Percentiles rank a stretch among this genome's conserved stretches.
Conservation (phyloP, 1,139 yeast genomes). For the Chernovozyma aurita region DNA sequence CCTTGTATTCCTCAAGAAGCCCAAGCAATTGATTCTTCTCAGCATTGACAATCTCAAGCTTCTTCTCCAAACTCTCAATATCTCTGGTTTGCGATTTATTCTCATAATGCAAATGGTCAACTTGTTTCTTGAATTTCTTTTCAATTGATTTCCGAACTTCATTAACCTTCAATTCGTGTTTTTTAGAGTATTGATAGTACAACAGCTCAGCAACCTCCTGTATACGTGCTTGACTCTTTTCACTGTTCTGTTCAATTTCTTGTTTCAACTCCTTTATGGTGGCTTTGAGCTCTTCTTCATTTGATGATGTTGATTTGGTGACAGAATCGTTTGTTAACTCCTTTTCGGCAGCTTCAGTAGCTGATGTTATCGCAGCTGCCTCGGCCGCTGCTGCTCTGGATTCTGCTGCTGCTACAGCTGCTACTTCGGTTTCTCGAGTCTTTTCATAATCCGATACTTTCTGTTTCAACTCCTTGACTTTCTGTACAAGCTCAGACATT, state of each 20-base stretch:
- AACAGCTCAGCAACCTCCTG: conserved; percentile 61
- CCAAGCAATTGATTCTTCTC: conserved; percentile 49
- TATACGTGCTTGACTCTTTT: conserved; percentile 46
- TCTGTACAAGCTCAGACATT: conserved; percentile 19
- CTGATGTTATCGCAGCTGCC: background rate
- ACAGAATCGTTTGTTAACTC: background rate
- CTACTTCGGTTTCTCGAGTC: background rate
- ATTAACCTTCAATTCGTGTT: conserved; percentile 62
- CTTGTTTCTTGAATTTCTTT: conserved; percentile 40
- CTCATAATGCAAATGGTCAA: conserved; percentile 35
- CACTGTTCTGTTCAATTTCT: conserved; percentile 25
- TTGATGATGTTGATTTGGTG: background rate
- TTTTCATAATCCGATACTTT: conserved; percentile 2
- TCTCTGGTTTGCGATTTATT: conserved; percentile 41
- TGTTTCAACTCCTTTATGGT: conserved; percentile 18
- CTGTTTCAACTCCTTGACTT: conserved; percentile 14
- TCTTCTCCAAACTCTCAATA: conserved; percentile 39
- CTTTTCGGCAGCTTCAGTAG: background rate
- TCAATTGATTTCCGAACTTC: conserved; percentile 51
- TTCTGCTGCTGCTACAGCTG: background rate
- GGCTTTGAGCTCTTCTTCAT: conserved; percentile 8
- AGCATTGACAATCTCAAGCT: conserved; percentile 42
- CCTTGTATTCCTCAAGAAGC: conserved; percentile 9
- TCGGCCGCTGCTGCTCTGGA: background rate
- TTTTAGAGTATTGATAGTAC: conserved; percentile 63